Base-by-base conservation (phyloP, 371 early-diverging fungal genomes). In the Mucor irregularis region DNA sequence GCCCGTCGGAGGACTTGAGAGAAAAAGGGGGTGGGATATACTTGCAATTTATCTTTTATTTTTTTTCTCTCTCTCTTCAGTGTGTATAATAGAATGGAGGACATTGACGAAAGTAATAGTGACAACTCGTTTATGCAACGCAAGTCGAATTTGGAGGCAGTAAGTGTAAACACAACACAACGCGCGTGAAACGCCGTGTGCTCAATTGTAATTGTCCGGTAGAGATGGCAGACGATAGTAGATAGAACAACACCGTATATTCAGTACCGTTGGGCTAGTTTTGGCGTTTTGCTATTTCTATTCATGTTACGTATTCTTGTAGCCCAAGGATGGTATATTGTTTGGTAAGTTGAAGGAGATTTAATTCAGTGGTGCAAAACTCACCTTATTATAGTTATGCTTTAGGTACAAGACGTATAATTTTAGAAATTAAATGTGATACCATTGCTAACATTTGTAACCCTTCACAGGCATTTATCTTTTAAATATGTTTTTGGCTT, bases 281-380 rank as follows among this genome's bases (percentile, higher is more conserved):
- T 92, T 1, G 82, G 65, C 17, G 61, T 83, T 2, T 55, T 86
- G 16, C 59, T 91, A 31, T 29, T 92, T 5, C 45, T 90, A 30
- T 97, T 92, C 69, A 74, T 91, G 69, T 34, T 90, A 13, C 87
- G 98, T 28, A 90, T 96, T 21, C 73, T 95, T 35, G 44, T 80
- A 28, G 82, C 88, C 5, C 89, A 95, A 61, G 96, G 96, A 11
- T 98, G 92, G 93, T 98, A 94, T 70, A 95, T 98, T 65, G 90
- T 96, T 53, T 89, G 90, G 65, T 90, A 85, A 72, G 53, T 53
- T 30, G 28, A 0, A 31, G 11, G 31, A 5, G 21, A 21, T 30
- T 30, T n/a, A n/a, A n/a, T n/a, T n/a, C n/a, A n/a, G 31, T 26
- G 14, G 31, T 5, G 25, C n/a, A 9, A 8, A 16, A 43, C 11